Conservation (phyloP, 495 filamentous ascomycete genomes). For the Cercophora newfieldiana region DNA sequence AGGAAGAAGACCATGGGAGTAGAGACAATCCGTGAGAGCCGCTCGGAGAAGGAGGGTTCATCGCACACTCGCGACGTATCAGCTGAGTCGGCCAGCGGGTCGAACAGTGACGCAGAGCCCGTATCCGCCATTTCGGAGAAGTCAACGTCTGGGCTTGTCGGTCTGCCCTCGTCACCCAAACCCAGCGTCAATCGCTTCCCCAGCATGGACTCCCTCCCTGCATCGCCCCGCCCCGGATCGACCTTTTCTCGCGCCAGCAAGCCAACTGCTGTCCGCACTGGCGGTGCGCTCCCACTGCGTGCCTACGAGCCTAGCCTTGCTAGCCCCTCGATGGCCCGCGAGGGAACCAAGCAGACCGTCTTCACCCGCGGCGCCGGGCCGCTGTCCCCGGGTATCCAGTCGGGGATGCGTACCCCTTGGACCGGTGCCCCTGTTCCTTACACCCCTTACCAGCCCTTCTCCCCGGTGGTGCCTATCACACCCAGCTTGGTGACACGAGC, state of each 20-base stretch:
- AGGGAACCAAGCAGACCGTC: conserved; percentile 73
- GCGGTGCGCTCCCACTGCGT: conserved; percentile 61
- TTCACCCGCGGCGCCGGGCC: conserved; percentile 63
- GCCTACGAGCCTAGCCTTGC: conserved; percentile 58
- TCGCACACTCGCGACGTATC: conserved; percentile 39
- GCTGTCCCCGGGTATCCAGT: conserved; percentile 38
- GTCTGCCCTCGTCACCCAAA: conserved; percentile 49
- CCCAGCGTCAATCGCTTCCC: conserved; percentile 50
- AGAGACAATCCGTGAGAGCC: conserved; percentile 13
- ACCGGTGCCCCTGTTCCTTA: conserved; percentile 80
- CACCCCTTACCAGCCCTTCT: conserved; percentile 88
- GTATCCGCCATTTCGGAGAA: conserved; percentile 43
- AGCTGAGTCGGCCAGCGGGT: conserved; percentile 23
- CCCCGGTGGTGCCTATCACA: conserved; percentile 83
- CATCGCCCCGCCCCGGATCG: conserved; percentile 44
- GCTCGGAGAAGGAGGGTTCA: conserved; percentile 14
- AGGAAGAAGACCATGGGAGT: neutral
- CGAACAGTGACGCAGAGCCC: conserved; percentile 34
- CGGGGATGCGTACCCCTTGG: conserved; percentile 60
- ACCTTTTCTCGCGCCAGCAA: conserved; percentile 38
- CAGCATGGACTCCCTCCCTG: conserved; percentile 41
- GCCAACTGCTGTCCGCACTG: conserved; percentile 45
- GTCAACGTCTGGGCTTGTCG: conserved; percentile 45
- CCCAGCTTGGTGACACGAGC: conserved; percentile 73
- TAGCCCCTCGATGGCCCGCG: conserved; percentile 40